Evolutionary conservation across 805 yeast genomes (phyloP).

Genomic region (Ogataea trehalophila): DNA sequence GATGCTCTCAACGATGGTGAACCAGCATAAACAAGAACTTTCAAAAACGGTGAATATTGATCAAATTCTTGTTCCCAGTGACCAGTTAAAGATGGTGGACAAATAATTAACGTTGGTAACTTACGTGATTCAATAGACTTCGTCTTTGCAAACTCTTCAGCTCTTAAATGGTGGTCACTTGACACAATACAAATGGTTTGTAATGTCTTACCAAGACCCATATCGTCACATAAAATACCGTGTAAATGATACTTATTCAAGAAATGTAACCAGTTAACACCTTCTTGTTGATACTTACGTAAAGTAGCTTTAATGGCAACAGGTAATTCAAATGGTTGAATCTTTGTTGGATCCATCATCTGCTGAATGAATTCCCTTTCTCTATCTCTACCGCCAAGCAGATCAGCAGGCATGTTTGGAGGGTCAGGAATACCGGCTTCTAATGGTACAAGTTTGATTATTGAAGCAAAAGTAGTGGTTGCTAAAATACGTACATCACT

Average conservation of each 20-base stretch:
- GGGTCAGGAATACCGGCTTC: conserved; percentile 98
- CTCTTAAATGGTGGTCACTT: conserved; percentile 87
- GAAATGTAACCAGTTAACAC: conserved; percentile 97
- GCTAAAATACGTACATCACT: conserved; percentile 84
- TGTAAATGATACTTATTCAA: conserved; percentile 91
- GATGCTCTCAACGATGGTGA: conserved; percentile 68
- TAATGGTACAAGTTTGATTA: conserved; percentile 90
- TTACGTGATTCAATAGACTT: conserved; percentile 61
- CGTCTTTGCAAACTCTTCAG: conserved; percentile 60
- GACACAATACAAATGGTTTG: conserved; percentile 97
- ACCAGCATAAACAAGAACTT: conserved; percentile 87
- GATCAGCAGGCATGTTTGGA: conserved; percentile 76
- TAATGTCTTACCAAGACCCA: conserved; percentile 97
- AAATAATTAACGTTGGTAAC: conserved; percentile 79
- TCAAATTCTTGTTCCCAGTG: conserved; percentile 97
- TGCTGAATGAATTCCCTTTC: conserved; percentile 94
- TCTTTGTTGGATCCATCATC: conserved; percentile 95
- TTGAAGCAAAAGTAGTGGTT: conserved; percentile 93
- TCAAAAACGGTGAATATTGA: conserved; percentile 84
- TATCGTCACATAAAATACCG: conserved; percentile 97
- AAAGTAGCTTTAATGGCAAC: conserved; percentile 89
- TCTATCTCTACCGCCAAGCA: conserved; percentile 82
- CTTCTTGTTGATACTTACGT: conserved; percentile 95
- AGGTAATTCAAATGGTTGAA: conserved; percentile 82
- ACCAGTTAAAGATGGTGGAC: conserved; percentile 97